Percentiles rank a stretch among this genome's conserved stretches.
phyloP scores from a whole-genome alignment of 257 asterid genomes.

The Striga asiatica region DNA sequence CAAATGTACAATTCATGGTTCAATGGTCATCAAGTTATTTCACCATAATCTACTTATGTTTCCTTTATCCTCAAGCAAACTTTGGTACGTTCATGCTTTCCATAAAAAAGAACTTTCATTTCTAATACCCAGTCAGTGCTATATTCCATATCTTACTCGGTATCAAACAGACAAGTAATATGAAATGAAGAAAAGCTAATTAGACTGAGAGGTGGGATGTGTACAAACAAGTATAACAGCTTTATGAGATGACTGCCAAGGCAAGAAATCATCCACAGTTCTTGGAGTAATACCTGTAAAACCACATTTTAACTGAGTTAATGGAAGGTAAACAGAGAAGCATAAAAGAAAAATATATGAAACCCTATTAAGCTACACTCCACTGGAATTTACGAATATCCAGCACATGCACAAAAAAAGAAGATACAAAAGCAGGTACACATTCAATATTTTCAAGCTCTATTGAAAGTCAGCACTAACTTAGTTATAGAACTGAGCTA shows the following conservation, averaged over 20 bases:
- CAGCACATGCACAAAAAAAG: not conserved
- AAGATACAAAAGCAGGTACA: not conserved
- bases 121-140: no score
- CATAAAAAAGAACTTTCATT: no score
- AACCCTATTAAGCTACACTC: no score
- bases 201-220: conserved; percentile 37
- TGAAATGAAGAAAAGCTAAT: conserved; percentile 3
- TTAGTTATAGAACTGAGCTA: not conserved
- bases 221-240: conserved; percentile 98
- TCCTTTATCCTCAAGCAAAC: no score
- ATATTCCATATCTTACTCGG: not conserved
- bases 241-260: conserved; percentile 49
- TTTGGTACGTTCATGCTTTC: no score
- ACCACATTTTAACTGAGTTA: conserved; percentile 8
- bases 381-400: no score
- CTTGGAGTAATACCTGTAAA: conserved; percentile 52
- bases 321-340: conserved; percentile 3
- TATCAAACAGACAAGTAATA: not conserved
- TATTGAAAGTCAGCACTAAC: not conserved
- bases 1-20: no score
- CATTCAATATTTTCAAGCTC: not conserved
- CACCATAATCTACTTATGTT: no score
- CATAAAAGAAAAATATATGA: not conserved
- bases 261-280: conserved; percentile 43
- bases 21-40: no score